Evolutionary conservation across 306 rosid species (phyloP).

Genomic region (Corylus americana): DNA sequence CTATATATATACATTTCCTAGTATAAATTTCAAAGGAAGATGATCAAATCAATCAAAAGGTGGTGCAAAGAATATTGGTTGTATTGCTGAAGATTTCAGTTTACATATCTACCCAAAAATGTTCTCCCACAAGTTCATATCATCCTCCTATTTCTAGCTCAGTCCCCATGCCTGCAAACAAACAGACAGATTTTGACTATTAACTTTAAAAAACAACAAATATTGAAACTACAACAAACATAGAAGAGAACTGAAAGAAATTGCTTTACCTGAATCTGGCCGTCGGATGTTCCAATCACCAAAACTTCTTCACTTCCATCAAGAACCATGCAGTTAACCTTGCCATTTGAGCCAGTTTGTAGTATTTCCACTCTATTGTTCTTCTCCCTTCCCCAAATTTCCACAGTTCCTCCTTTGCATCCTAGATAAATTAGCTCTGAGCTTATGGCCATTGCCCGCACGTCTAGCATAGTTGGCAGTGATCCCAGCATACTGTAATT

Average conservation of each 20-base stretch:
- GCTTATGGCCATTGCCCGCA: slow-evolving; percentile 75
- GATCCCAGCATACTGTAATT: slow-evolving; percentile 62
- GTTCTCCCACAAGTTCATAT: slow-evolving; percentile 17
- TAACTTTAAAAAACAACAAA: too few species aligned
- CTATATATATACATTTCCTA: slow-evolving; percentile 17
- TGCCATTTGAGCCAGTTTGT: slow-evolving; percentile 63
- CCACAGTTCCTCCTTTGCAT: slow-evolving; percentile 78
- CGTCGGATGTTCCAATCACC: slow-evolving; percentile 82
- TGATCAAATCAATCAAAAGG: not conserved
- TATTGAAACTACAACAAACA: not conserved
- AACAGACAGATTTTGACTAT: slow-evolving; percentile 8
- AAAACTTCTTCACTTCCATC: slow-evolving; percentile 70
- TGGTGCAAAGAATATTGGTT: slow-evolving; percentile 20
- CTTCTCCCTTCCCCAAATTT: slow-evolving; percentile 77
- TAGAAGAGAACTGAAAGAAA: not conserved
- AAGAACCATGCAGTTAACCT: slow-evolving; percentile 65
- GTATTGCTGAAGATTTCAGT: not conserved
- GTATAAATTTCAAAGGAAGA: not conserved
- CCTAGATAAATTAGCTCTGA: slow-evolving; percentile 83
- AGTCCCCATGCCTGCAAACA: slow-evolving; percentile 81
- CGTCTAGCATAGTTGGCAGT: slow-evolving; percentile 60
- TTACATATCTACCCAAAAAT: slow-evolving; percentile 5
- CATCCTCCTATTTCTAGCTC: slow-evolving; percentile 40
- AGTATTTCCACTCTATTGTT: slow-evolving; percentile 56
- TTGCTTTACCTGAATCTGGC: slow-evolving; percentile 72